These are phyloP conservation scores for Sporothrix pallida DNA, from an alignment of 2,329 filamentous ascomycete species.

Conservation along the genomic window DNA sequence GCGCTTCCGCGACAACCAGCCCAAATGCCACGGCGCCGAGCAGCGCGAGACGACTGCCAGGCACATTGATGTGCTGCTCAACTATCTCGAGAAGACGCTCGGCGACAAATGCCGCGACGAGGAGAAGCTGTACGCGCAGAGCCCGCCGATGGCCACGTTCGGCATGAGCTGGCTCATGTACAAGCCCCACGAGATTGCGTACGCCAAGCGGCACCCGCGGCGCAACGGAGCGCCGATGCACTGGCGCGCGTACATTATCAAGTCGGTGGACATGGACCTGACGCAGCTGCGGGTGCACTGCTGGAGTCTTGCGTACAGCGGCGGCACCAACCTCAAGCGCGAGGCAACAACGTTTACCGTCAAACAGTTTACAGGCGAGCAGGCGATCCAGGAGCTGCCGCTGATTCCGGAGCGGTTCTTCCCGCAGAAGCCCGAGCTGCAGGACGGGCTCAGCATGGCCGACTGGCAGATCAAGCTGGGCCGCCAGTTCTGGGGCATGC, in stretches of 20 bases:
- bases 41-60: constrained; percentile 50
- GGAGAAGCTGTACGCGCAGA: constrained; percentile 48
- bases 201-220: constrained; percentile 45
- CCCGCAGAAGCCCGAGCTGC: constrained; percentile 45
- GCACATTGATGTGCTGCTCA: constrained; percentile 55
- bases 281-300: constrained; percentile 12
- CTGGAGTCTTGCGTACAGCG: constrained; percentile 51
- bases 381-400: constrained; percentile 50
- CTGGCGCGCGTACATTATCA: constrained; percentile 53
- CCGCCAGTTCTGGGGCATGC: constrained; percentile 55
- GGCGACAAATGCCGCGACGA: constrained; percentile 50
- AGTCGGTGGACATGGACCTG: constrained; percentile 41
- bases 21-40: constrained; percentile 49
- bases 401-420: constrained; percentile 54
- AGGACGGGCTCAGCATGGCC: constrained; percentile 43
- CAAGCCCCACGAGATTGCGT: constrained; percentile 54
- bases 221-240: constrained; percentile 39
- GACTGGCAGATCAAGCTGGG: constrained; percentile 51
- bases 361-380: constrained; percentile 51
- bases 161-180: constrained; percentile 55
- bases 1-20: constrained; percentile 51
- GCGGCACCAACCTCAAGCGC: constrained; percentile 46
- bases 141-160: constrained; percentile 51
- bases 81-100: constrained; percentile 50
- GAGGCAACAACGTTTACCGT: constrained; percentile 48